Evolutionary conservation across 208 protist genomes (phyloP).

Genomic region (Acanthamoeba royreba): DNA sequence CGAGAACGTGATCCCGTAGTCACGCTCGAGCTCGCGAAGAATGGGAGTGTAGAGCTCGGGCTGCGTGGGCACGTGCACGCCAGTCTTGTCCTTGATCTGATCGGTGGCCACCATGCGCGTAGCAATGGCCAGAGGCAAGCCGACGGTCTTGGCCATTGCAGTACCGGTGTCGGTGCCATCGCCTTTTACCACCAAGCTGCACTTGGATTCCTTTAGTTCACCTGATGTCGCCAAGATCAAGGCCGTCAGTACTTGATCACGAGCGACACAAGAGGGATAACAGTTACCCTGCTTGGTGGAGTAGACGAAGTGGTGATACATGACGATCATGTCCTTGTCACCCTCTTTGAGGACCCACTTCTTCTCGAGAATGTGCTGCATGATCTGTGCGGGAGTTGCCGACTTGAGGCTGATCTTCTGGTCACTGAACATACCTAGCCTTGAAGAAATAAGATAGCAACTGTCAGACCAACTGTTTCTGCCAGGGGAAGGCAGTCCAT

Average conservation of each 20-base stretch:
- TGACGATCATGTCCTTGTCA: conserved; percentile 68
- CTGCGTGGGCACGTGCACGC: conserved; percentile 22
- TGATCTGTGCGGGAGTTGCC: conserved; percentile 14
- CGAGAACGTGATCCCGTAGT: background rate
- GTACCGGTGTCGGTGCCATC: background rate
- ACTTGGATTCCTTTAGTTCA: background rate
- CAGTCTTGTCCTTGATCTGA: background rate
- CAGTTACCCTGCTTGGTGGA: background rate
- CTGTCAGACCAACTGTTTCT: background rate
- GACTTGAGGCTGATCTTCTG: background rate
- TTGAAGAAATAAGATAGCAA: background rate
- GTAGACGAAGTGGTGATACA: conserved; percentile 63
- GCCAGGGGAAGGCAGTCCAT: background rate
- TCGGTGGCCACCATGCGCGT: conserved; percentile 68
- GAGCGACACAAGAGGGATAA: background rate
- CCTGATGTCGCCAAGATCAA: too few relatives aligned
- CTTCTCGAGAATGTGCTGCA: conserved; percentile 48
- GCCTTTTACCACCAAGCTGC: conserved; percentile 16
- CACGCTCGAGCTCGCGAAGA: conserved; percentile 28
- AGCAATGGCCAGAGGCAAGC: conserved; percentile 72
- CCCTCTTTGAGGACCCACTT: conserved; percentile 53
- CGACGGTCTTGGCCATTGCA: conserved; percentile 72
- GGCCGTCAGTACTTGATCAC: background rate
- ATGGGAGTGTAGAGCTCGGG: conserved; percentile 51
- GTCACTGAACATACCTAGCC: background rate